phyloP scores from a whole-genome alignment of 1,139 yeast genomes.

The Geotrichum siamense region DNA sequence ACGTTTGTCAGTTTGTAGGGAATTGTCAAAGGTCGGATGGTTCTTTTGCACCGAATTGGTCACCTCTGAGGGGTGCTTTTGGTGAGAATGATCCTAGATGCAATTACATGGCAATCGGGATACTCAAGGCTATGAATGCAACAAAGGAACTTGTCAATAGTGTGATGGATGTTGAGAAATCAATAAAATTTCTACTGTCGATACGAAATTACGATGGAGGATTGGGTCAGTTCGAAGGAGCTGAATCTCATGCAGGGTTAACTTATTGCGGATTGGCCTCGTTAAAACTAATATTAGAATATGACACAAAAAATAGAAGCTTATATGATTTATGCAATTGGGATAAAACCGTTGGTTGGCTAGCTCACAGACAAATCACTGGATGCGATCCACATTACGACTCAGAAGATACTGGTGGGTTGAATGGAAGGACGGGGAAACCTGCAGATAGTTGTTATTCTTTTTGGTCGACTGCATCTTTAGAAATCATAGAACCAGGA shows the following conservation, averaged over 20 bases:
- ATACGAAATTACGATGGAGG: slow-evolving; percentile 55
- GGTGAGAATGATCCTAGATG: slow-evolving; percentile 71
- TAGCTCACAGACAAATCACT: slow-evolving; percentile 51
- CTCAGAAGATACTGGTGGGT: slow-evolving; percentile 58
- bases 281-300: slow-evolving; percentile 40
- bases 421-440: slow-evolving; percentile 84
- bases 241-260: slow-evolving; percentile 82
- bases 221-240: slow-evolving; percentile 41
- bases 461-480: slow-evolving; percentile 68
- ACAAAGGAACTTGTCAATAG: slow-evolving; percentile 21
- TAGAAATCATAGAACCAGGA: slow-evolving; percentile 6
- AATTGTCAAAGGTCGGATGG: slow-evolving; percentile 55
- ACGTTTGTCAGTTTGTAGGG: slow-evolving; percentile 45
- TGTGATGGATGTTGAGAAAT: slow-evolving; percentile 16
- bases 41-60: slow-evolving; percentile 46
- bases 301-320: not conserved
- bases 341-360: slow-evolving; percentile 48
- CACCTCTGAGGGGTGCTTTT: slow-evolving; percentile 34
- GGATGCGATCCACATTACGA: slow-evolving; percentile 36
- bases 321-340: slow-evolving; percentile 25
- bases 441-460: slow-evolving; percentile 85
- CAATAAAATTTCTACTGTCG: slow-evolving; percentile 19
- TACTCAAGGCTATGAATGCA: slow-evolving; percentile 48
- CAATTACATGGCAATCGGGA: slow-evolving; percentile 65
- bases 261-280: slow-evolving; percentile 80